Conservation (phyloP, 2,329 filamentous ascomycete species). For the Neurospora sp. region DNA sequence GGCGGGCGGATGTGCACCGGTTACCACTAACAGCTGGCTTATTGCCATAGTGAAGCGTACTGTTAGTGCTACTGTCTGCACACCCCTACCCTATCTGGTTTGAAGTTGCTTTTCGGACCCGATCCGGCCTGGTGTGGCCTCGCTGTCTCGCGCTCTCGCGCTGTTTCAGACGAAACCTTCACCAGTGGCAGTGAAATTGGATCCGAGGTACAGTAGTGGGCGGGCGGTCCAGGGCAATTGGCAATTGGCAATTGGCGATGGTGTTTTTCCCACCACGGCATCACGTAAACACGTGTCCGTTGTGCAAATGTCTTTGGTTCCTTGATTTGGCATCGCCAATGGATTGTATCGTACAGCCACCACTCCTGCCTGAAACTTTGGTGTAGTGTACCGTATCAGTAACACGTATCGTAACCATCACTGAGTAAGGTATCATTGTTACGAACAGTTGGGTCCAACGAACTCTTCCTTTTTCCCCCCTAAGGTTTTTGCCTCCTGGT, state of each 20-base stretch:
- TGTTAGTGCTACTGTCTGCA: neutral
- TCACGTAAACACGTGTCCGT: neutral
- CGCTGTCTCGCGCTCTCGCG: neutral
- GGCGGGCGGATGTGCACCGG: neutral
- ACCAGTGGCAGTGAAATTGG: neutral
- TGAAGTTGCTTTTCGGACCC: neutral
- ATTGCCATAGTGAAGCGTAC: neutral
- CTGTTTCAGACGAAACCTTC: neutral
- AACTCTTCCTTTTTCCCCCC: neutral
- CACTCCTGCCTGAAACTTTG: neutral
- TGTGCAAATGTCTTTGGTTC: neutral
- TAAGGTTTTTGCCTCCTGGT: neutral
- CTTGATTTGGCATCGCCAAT: neutral
- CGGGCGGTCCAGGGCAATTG: neutral
- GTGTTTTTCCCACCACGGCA: neutral
- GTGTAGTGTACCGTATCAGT: neutral
- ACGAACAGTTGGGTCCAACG: neutral
- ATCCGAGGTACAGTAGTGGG: neutral
- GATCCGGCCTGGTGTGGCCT: neutral
- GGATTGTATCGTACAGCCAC: neutral
- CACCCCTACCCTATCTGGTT: neutral
- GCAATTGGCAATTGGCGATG: neutral
- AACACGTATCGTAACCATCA: neutral
- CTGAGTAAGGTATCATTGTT: neutral
- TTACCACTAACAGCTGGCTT: neutral